Base-by-base conservation (phyloP, 306 rosid genomes). In the Quercus robur region DNA sequence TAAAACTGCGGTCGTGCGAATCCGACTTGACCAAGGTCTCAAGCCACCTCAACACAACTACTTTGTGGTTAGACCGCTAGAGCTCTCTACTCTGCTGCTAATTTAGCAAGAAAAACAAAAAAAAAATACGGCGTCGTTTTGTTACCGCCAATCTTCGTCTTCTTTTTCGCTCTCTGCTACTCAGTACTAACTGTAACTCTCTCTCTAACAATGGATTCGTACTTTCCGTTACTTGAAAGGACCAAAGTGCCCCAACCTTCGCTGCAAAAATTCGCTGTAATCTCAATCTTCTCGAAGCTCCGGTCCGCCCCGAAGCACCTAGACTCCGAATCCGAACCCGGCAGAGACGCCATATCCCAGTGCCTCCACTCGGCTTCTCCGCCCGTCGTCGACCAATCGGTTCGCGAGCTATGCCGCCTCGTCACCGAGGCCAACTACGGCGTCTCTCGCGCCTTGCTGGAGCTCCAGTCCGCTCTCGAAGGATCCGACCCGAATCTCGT, bases 361-460 rank as follows among this genome's bases (percentile, higher is more conserved):
- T 95, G 99, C 82, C 92, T 95, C 18, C 84, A 30, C 52, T 87
- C 94, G 44, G 15, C 90, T 21, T 93, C 94, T 51, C 71, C 97
- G 25, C 77, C 86, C 79, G 92, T 95, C 78, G 87, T 95, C 52
- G 99, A 95, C 76, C 94, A 90, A 68, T 87, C 99, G 8, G 87
- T 95, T 31, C 94, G 99, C 62, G 96, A 91, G 81, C 79, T 95
- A 13, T 95, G 99, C 84, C 87, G 90, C 85, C 85, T 95, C 54
- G 98, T 90, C 4, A 70, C 77, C 5, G 96, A 91, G 66, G 75
- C 91, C 15, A 74, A 79, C 28, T n/a, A 91, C 64, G 76, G 84
- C 26, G 9, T 90, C 23, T 18, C 83, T 35, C 86, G 85, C 20
- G 98, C 89, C 5, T 80, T 88, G 52, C 66, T 93, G 23, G 98